A percentile compares a stretch with the other conserved stretches of the same genome.
These are phyloP conservation scores for Phalaenopsis aphrodite DNA, from an alignment of 106 monocot genomes.

Conservation along the genomic window DNA sequence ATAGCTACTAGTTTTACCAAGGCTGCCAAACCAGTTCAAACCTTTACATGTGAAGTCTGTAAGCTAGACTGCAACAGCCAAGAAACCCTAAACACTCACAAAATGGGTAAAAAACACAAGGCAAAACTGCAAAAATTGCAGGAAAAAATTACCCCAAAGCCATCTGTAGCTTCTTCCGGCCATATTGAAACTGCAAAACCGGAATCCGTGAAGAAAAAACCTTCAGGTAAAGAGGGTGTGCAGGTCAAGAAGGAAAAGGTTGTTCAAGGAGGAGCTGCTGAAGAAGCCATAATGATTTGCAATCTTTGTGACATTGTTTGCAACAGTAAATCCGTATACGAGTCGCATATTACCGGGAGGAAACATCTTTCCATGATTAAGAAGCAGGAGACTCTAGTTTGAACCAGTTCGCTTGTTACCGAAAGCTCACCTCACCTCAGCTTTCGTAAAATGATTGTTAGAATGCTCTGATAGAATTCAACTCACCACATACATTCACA, in stretches of 20 bases:
- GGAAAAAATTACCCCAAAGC: conserved; percentile 10
- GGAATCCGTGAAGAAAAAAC: neutral
- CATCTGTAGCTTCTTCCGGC: neutral
- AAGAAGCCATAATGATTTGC: conserved; percentile 36
- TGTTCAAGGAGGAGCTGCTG: conserved; percentile 34
- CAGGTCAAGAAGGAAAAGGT: conserved; percentile 46
- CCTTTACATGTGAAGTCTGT: conserved; percentile 25
- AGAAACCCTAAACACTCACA: conserved; percentile 23
- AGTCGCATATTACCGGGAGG: conserved; percentile 30
- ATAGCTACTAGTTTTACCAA: neutral
- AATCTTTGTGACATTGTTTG: conserved; percentile 58
- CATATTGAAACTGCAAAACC: neutral
- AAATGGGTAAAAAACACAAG: conserved; percentile 26
- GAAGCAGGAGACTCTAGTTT: conserved; percentile 3
- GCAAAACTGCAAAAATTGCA: conserved; percentile 21
- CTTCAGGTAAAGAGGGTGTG: conserved; percentile 14
- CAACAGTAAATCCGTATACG: conserved; percentile 48
- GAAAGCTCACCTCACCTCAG: neutral
- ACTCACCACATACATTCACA: too few relatives aligned
- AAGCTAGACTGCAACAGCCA: conserved; percentile 27
- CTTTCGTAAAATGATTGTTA: too few relatives aligned
- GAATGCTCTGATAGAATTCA: too few relatives aligned
- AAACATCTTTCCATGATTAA: conserved; percentile 45
- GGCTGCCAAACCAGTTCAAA: neutral
- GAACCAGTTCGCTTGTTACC: neutral